A percentile compares a stretch with the other conserved stretches of the same genome.
These are phyloP conservation scores for Cryphonectria carpinicola DNA, from an alignment of 2,329 filamentous ascomycete genomes.

Conservation along the genomic window DNA sequence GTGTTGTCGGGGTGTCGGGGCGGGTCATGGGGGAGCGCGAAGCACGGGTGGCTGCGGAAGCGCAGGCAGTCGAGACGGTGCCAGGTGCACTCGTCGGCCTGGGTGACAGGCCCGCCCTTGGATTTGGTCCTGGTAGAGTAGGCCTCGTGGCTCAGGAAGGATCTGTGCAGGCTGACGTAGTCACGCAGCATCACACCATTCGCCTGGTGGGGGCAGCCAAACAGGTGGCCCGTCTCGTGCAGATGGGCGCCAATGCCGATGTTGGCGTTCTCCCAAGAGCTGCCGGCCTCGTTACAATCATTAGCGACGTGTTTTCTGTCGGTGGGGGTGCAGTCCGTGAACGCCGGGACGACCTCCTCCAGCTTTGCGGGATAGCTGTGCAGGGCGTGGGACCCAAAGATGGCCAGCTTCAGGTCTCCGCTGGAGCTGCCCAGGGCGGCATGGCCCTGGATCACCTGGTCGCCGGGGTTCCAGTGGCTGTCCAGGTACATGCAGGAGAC, in stretches of 20 bases:
- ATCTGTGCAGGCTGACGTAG: constrained; percentile 81
- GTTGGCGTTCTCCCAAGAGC: constrained; percentile 93
- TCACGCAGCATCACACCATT: constrained; percentile 91
- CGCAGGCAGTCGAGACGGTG: constrained; percentile 86
- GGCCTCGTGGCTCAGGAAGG: constrained; percentile 79
- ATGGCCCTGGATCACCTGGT: constrained; percentile 75
- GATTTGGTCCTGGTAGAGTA: constrained; percentile 87
- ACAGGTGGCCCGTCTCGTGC: constrained; percentile 86
- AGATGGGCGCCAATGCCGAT: constrained; percentile 92
- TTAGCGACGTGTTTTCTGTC: constrained; percentile 82
- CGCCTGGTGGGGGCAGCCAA: constrained; percentile 89
- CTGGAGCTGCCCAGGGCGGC: constrained; percentile 78
- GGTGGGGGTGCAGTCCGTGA: constrained; percentile 87
- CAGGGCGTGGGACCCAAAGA: constrained; percentile 90
- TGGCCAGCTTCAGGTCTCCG: constrained; percentile 78
- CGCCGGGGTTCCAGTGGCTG: constrained; percentile 78
- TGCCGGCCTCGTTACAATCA: constrained; percentile 83
- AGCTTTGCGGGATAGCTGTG: constrained; percentile 89
- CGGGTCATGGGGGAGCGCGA: constrained; percentile 78
- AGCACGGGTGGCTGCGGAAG: constrained; percentile 89
- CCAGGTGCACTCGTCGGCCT: constrained; percentile 86
- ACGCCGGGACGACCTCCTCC: constrained; percentile 87
- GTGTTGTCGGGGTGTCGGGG: constrained; percentile 69
- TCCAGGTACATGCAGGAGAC: constrained; percentile 88
- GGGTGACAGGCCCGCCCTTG: constrained; percentile 75